phyloP scores from a whole-genome alignment of 768 basidiomycete species.

The Agaricus blazei region DNA sequence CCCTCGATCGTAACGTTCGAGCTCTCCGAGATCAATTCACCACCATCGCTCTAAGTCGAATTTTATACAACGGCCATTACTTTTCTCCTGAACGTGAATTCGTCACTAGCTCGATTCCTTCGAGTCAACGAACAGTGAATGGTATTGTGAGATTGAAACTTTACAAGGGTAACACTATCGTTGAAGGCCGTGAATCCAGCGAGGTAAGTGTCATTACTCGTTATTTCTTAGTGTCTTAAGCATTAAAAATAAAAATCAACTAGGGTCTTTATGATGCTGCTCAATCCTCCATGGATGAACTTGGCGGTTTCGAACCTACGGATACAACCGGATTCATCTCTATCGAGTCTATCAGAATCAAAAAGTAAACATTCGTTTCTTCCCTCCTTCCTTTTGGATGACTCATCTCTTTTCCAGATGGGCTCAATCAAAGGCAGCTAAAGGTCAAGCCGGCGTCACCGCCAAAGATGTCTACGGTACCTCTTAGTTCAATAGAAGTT shows the following conservation, averaged over 20 bases:
- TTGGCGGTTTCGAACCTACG: slow-evolving; percentile 95
- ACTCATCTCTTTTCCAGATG: slow-evolving; percentile 42
- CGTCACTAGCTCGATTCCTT: slow-evolving; percentile 82
- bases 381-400: slow-evolving; percentile 1
- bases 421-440: slow-evolving; percentile 83
- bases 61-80: slow-evolving; percentile 98
- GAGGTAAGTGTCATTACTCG: slow-evolving; percentile 46
- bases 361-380: slow-evolving; percentile 59
- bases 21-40: slow-evolving; percentile 93
- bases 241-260: background rate
- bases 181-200: slow-evolving; percentile 87
- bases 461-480: slow-evolving; percentile 78
- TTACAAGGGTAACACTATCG: slow-evolving; percentile 93
- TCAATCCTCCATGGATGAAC: slow-evolving; percentile 97
- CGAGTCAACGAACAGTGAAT: slow-evolving; percentile 95
- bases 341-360: slow-evolving; percentile 96
- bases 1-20: slow-evolving; percentile 96
- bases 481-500: slow-evolving; percentile 23
- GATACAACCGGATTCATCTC: slow-evolving; percentile 96
- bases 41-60: slow-evolving; percentile 82
- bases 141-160: slow-evolving; percentile 86
- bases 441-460: slow-evolving; percentile 74
- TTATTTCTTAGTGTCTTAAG: background rate
- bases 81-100: slow-evolving; percentile 99
- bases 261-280: slow-evolving; percentile 93